Evolutionary conservation across 495 filamentous ascomycete genomes (phyloP), one percentile per base, ranked within the genome.

Genomic region (Cryomyces antarcticus): DNA sequence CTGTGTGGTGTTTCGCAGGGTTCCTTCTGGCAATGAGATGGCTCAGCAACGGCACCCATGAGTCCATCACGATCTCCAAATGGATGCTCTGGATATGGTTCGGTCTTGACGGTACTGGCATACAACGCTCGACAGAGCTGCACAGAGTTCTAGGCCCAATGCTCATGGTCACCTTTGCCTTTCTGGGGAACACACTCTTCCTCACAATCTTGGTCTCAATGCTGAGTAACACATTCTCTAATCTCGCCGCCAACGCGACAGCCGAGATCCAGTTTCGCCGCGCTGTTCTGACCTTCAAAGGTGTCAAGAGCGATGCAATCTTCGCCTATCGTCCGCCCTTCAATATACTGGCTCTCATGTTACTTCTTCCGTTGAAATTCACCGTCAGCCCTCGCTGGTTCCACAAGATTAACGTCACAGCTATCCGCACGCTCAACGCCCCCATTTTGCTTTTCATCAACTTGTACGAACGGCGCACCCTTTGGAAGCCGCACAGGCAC

Each of bases 11-110:
- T 52, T 83, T 82, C 51, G 66, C 64, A 31, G 78, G 78, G 30
- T 83, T 83, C 54, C 59, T 83, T 35, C 57, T 83, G 17, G 75
- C 76, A n/a, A 67, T 83, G 59, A 52, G 66, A 6, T 83, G 78
- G 78, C 71, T 83, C 2, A 54, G 61, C 46, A 44, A 58, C 4
- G 54, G 53, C 13, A 57, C 59, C 11, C 70, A 72, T 31, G 48
- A 57, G 34, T 38, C 61, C 40, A 55, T 69, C 17, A 78, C 68
- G 1, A 80, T 83, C 43, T 68, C 70, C 35, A 81, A 80, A 54
- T 83, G 78, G 78, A 82, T 83, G 78, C 66, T 83, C 0, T 82
- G 75, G 66, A 78, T 83, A 43, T 83, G 78, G 78, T 83, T 83
- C 47, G 78, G 78, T 0, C 64, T 83, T 9, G 78, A 82, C 44